These are phyloP conservation scores for Starmera dryadoides DNA, from an alignment of 805 yeast genomes.

Conservation along the genomic window DNA sequence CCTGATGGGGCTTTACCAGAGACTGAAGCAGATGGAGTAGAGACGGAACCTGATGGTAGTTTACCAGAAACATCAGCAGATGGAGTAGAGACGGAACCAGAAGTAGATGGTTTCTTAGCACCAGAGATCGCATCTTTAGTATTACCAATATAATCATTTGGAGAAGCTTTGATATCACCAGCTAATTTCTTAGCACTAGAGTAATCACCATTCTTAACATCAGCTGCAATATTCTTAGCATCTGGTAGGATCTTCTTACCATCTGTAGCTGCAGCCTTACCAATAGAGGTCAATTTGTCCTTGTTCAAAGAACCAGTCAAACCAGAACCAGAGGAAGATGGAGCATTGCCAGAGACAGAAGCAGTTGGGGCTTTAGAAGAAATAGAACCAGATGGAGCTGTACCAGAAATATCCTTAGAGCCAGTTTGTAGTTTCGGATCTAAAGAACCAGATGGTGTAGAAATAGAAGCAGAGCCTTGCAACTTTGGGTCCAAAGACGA, in stretches of 20 bases:
- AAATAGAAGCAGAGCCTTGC: no score
- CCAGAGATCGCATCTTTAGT: constrained; percentile 2
- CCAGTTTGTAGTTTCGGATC: not conserved
- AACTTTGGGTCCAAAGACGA: no score
- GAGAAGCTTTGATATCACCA: constrained; percentile 2
- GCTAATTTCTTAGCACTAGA: constrained; percentile 14
- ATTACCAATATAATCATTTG: constrained; percentile 4
- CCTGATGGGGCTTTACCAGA: no score
- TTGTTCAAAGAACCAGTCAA: not conserved
- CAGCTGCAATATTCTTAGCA: constrained; percentile 11
- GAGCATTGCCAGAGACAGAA: not conserved
- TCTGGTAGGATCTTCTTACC: constrained; percentile 15
- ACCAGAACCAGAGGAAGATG: not conserved
- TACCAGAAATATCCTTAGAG: constrained; percentile 1
- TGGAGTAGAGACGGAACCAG: no score
- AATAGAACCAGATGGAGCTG: not conserved
- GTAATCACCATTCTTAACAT: constrained; percentile 14
- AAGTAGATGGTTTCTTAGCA: no score
- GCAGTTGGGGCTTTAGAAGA: no score
- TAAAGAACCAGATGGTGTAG: constrained; percentile 6
- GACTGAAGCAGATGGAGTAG: not conserved
- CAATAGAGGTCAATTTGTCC: not conserved
- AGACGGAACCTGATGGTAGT: no score
- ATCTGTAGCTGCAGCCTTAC: constrained; percentile 6
- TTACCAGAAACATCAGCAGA: not conserved